Percentiles rank a stretch among this genome's conserved stretches.
phyloP scores from a whole-genome alignment of 2,329 filamentous ascomycete genomes.

The Sordariomycetes sp. region DNA sequence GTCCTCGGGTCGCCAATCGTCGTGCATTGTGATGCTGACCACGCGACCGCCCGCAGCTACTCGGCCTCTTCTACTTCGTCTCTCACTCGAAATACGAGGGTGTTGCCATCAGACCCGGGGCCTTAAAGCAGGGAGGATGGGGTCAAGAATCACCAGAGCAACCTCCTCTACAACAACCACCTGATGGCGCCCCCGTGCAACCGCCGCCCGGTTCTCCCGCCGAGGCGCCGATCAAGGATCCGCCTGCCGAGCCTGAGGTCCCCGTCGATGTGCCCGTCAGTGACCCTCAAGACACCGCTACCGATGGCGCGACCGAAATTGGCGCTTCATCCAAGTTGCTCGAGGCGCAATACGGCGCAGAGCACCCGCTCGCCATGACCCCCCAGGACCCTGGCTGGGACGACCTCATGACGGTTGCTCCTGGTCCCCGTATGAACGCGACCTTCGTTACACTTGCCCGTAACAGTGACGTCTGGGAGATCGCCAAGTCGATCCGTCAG shows the following conservation, averaged over 20 bases:
- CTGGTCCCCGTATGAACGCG: slow-evolving; percentile 80
- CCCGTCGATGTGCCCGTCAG: neutral
- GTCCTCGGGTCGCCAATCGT: neutral
- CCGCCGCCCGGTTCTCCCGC: slow-evolving; percentile 1
- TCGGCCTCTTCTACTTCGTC: slow-evolving; percentile 76
- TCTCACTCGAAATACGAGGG: slow-evolving; percentile 46
- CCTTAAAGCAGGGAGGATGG: slow-evolving; percentile 2
- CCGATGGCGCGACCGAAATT: neutral
- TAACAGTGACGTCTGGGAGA: slow-evolving; percentile 93
- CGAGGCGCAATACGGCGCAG: slow-evolving; percentile 16
- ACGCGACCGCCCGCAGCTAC: slow-evolving; percentile 29
- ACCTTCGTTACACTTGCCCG: slow-evolving; percentile 95
- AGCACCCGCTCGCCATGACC: slow-evolving; percentile 41
- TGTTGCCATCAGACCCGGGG: slow-evolving; percentile 14
- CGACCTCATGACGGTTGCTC: slow-evolving; percentile 40
- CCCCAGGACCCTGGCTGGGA: slow-evolving; percentile 45
- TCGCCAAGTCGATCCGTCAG: slow-evolving; percentile 89
- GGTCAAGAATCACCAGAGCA: neutral
- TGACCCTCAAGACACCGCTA: neutral
- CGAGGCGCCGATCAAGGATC: slow-evolving; percentile 3
- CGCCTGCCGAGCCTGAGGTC: neutral
- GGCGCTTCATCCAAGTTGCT: slow-evolving; percentile 10
- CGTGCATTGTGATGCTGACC: neutral
- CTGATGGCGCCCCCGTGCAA: neutral
- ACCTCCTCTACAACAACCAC: slow-evolving; percentile 1